Evolutionary conservation across 169 alveolate species (phyloP), one percentile per base, ranked within the genome.

Genomic region (Condylostoma magnum): DNA sequence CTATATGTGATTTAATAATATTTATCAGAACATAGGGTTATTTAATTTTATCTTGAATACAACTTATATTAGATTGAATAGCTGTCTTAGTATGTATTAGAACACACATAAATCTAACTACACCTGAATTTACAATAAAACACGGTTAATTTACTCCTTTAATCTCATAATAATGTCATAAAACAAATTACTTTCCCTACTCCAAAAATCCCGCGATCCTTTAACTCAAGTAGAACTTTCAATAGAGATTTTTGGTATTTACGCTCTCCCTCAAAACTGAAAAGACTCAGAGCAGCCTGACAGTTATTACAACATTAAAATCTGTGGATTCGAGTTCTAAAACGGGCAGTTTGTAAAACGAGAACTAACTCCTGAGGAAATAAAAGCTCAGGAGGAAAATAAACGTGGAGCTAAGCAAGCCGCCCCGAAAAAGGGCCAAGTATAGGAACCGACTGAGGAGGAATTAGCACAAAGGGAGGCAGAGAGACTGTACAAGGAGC

Each of bases 311-410:
- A 34, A 30, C 25, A 80, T 79, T 50, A 69, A 69, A 27, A 77
- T 84, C 15, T 74, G 78, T 47, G 36, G 80, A 0, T 79, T 84
- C 28, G 65, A 53, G 20, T 34, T 81, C 28, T 56, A 50, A 51
- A 76, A 81, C 25, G 94, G 91, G 0, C 83, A 84, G 72, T 56
- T 77, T 31, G 51, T 53, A 56, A 77, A 76, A 20, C 56, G 87
- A 25, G 94, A 83, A 66, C 83, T 83, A 30, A 79, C 90, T n/a
- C 91, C 83, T 50, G 91, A 83, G 52, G 94, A 87, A 68, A 56
- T 71, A 60, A 80, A 66, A 50, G 84, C 82, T 51, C 58, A 53
- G 33, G 86, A 83, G 72, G 75, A 85, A 43, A 69, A 83, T 46
- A 60, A 60, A 60, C 36, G 1, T 10, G 10, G 8, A n/a, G 43